Evolutionary conservation across 306 rosid genomes (phyloP).

Genomic region (Rosa chinensis): DNA sequence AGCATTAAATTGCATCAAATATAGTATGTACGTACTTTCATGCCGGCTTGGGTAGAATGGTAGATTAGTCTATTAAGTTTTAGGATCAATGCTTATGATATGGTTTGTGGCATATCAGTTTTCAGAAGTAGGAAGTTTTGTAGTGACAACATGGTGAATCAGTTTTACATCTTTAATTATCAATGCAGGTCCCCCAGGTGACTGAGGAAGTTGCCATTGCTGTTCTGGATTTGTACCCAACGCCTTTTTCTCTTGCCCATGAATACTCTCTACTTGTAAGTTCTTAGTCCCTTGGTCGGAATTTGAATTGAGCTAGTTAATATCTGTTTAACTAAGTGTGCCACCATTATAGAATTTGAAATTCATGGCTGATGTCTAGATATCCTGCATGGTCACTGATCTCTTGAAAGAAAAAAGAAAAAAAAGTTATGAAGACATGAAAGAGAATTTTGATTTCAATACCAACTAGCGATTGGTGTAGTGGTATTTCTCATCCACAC

Average conservation of each 20-base stretch:
- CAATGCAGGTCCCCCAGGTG: constrained; percentile 81
- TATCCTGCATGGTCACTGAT: background rate
- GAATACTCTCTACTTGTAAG: constrained; percentile 73
- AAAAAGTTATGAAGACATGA: background rate
- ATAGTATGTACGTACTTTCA: background rate
- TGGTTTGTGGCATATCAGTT: background rate
- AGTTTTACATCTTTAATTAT: background rate
- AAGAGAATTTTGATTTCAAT: background rate
- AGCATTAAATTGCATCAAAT: background rate
- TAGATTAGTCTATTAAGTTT: constrained; percentile 40
- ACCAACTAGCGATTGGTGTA: background rate
- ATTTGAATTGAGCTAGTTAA: background rate
- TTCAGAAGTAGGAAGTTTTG: background rate
- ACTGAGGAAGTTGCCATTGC: constrained; percentile 89
- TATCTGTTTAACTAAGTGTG: background rate
- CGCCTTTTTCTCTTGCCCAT: constrained; percentile 66
- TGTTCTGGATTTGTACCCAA: constrained; percentile 81
- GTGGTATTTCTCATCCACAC: background rate
- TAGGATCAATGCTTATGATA: background rate
- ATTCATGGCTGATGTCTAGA: background rate
- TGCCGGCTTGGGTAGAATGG: background rate
- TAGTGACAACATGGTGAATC: constrained; percentile 15
- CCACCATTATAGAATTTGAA: background rate
- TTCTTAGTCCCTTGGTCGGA: constrained; percentile 23
- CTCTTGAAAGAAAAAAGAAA: too few species aligned